Evolutionary conservation across 768 basidiomycete species (phyloP).

Genomic region (Pilatotrama ljubarskyi): DNA sequence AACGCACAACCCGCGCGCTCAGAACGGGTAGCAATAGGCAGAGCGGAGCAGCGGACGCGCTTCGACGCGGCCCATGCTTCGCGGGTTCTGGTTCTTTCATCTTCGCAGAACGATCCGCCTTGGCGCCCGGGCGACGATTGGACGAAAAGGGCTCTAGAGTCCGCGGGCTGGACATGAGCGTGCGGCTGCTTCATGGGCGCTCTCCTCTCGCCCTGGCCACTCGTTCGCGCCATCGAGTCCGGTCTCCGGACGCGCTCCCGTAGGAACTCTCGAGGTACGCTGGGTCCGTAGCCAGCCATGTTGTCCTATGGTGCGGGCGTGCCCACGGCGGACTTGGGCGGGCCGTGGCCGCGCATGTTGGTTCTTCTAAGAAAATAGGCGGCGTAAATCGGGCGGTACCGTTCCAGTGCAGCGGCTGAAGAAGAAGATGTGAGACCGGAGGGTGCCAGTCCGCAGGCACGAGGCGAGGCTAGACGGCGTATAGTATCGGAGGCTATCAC

Average conservation of each 20-base stretch:
- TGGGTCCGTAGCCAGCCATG: not conserved
- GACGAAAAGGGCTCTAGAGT: not conserved
- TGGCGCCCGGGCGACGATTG: not conserved
- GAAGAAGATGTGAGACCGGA: not conserved
- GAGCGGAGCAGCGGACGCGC: not conserved
- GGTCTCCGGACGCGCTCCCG: too few species aligned
- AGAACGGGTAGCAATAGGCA: not conserved
- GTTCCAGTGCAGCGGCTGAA: not conserved
- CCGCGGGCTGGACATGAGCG: not conserved
- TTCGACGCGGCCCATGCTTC: constrained; percentile 1
- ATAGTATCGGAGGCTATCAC: constrained; percentile 1
- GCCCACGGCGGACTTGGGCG: not conserved
- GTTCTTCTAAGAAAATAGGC: not conserved
- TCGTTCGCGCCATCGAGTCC: too few species aligned
- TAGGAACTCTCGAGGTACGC: not conserved
- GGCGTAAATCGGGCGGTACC: not conserved
- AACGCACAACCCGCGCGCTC: not conserved
- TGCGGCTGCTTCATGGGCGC: not conserved
- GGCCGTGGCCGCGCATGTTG: not conserved
- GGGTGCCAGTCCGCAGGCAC: not conserved
- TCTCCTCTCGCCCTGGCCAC: not conserved
- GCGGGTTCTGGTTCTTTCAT: constrained; percentile 8
- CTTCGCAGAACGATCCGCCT: constrained; percentile 8
- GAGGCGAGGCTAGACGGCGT: constrained; percentile 7
- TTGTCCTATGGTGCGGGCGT: not conserved